Base-by-base conservation (phyloP, 2,329 filamentous ascomycete species). In the Kalmusia sp. region DNA sequence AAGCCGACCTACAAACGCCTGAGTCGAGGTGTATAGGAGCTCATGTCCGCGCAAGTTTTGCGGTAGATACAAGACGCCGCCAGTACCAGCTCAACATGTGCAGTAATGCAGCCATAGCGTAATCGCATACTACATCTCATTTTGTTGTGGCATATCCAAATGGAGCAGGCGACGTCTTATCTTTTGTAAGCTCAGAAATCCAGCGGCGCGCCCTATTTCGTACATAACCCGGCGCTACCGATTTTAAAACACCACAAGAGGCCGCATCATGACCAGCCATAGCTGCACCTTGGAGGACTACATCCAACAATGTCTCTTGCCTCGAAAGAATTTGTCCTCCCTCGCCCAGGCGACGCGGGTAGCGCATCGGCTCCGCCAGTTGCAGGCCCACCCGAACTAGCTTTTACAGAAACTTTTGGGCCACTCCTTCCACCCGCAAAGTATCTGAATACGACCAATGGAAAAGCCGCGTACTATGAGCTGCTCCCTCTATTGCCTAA, bases 381-480 rank as follows among this genome's bases (percentile, higher is more conserved):
- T 8, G 15, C 65, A 17, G 78, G 62, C 1, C 75, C 78, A 1
- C 25, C 70, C 0, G 77, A 80, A 49, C 46, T 45, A n/a, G 49
- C 55, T 1, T 79, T 80, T 43, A 70, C 65, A 2, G 24, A 52
- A 3, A 55, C 64, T 0, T 80, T 80, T 38, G 77, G 78, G 19
- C 43, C 50, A 0, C 62, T 80, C 0, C 69, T 80, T 0, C 78
- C 78, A 0, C 52, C 63, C 1, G 77, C 73, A 4, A 55, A 67
- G 22, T 79, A 70, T 43, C 54, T 80, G 0, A 25, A 57, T 2
- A 75, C 70, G 0, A 6, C 40, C 4, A 57, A 55, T 4, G 78
- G 77, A 2, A 75, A 58, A 55, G 74, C 72, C 5, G 77, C 76
- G 5, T 80, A 77, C 61, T 80, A 79, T 46, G 59, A 71, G 0